Evolutionary conservation across 805 yeast species (phyloP), one percentile per base, ranked within the genome.

Genomic region (Candida suzukii): DNA sequence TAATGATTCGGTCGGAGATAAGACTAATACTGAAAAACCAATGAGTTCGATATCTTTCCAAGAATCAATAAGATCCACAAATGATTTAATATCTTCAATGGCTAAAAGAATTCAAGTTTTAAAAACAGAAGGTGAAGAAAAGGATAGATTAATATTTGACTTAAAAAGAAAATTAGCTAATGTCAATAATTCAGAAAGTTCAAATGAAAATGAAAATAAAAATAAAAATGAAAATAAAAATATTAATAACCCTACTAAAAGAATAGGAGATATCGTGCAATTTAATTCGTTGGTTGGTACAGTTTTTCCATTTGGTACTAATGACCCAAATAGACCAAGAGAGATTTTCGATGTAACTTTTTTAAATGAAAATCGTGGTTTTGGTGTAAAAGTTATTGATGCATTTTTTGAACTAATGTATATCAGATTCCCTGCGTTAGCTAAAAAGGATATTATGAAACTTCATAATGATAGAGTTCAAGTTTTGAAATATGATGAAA

Each of bases 381-480:
- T 47, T 38, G 44, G 51, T 2, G 9, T 17, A 7, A 28, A 41
- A 16, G 30, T 53, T 25, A 29, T 50, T 9, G 19, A 28, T 3
- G 20, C 47, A 13, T 53, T 41, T 33, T 35, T 25, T 13, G 40
- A 43, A 14, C 41, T 50, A 24, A 46, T 48, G 48, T 43, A 40
- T 26, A 27, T 50, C 1, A 41, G 56, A 28, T 53, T 49, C 35
- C 56, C 56, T 2, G 38, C 50, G 6, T 9, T 47, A 11, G 38
- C 30, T 17, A 31, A 28, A n/a, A 17, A 19, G 1, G 36, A 32
- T 11, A 37, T 46, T 11, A 22, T 39, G 12, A 16, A 37, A 20
- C 35, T 51, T 24, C 56, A 53, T 24, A 24, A 38, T 12, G 35
- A 46, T 9, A 40, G 57, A 36, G 22, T 27, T 4, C 13, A 21